Conservation (phyloP, 441 rosid species). For the Arabidopsis hybrid region DNA sequence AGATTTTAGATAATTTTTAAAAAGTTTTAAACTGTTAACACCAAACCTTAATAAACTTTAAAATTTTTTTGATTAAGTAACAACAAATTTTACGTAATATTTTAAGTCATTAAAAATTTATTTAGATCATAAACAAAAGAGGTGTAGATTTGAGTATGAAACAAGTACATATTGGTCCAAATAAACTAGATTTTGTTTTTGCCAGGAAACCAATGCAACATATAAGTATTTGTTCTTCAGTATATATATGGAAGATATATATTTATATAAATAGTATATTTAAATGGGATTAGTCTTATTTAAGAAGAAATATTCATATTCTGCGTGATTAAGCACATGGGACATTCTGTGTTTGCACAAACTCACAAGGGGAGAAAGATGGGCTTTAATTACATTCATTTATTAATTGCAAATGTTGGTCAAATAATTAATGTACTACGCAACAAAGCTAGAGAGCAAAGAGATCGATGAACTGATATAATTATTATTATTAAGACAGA, state of each 20-base stretch:
- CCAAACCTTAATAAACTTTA: no score
- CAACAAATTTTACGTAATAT: no score
- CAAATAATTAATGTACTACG: conserved; percentile 44
- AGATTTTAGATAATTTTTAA: no score
- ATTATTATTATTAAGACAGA: conserved; percentile 11
- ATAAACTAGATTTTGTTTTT: not conserved
- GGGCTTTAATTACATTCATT: conserved; percentile 43
- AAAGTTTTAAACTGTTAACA: no score
- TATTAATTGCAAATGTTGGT: conserved; percentile 44
- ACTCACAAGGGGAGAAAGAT: conserved; percentile 39
- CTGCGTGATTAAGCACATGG: conserved; percentile 46
- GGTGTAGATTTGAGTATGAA: not conserved
- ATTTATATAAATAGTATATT: no score
- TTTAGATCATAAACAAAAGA: no score
- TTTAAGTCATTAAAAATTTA: no score
- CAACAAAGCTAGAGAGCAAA: conserved; percentile 33
- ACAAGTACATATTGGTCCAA: not conserved
- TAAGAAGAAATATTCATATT: not conserved
- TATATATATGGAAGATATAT: no score
- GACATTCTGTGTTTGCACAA: conserved; percentile 48
- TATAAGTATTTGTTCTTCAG: not conserved
- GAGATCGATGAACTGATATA: not conserved
- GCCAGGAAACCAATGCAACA: not conserved
- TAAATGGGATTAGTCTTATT: not conserved
- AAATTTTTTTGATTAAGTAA: no score